Percentiles rank a stretch among this genome's conserved stretches.
phyloP scores from a whole-genome alignment of 306 rosid genomes.

The Begonia fuchsioides region DNA sequence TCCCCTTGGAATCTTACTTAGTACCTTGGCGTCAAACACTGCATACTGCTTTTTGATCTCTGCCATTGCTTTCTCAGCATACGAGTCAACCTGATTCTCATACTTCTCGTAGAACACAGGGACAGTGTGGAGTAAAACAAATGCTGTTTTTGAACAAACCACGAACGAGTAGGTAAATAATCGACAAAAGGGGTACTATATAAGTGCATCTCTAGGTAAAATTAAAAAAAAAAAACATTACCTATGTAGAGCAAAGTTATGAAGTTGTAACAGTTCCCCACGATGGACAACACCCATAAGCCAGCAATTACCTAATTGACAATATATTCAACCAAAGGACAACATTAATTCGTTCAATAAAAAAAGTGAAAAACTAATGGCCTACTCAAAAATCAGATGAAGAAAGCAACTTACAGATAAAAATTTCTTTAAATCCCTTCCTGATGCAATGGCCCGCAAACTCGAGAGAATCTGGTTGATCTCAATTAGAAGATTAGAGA shows the following conservation, averaged over 20 bases:
- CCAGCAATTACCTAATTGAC: conserved; percentile 61
- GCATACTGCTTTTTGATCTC: conserved; percentile 79
- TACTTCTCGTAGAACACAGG: conserved; percentile 85
- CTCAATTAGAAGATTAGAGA: conserved; percentile 53
- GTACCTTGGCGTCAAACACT: conserved; percentile 73
- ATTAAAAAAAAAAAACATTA: conserved; percentile 15
- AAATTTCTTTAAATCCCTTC: conserved; percentile 84
- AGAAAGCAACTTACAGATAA: conserved; percentile 37
- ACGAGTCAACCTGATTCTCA: conserved; percentile 54
- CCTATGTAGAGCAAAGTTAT: conserved; percentile 82
- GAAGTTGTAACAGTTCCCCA: conserved; percentile 58
- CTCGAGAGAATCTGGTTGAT: conserved; percentile 46
- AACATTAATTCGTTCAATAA: no score
- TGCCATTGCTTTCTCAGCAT: conserved; percentile 61
- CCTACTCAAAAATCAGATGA: not conserved
- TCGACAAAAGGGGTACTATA: not conserved
- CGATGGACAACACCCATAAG: conserved; percentile 68
- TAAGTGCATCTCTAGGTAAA: no score
- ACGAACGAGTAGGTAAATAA: not conserved
- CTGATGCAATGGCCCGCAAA: conserved; percentile 74
- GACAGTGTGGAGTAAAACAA: conserved; percentile 66
- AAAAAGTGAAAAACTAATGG: no score
- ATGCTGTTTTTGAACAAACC: conserved; percentile 41
- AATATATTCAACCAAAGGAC: not conserved
- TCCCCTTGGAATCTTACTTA: conserved; percentile 70